These are phyloP conservation scores for Oryza glaberrima DNA, from an alignment of 176 grass and related monocot genomes.

Conservation along the genomic window DNA sequence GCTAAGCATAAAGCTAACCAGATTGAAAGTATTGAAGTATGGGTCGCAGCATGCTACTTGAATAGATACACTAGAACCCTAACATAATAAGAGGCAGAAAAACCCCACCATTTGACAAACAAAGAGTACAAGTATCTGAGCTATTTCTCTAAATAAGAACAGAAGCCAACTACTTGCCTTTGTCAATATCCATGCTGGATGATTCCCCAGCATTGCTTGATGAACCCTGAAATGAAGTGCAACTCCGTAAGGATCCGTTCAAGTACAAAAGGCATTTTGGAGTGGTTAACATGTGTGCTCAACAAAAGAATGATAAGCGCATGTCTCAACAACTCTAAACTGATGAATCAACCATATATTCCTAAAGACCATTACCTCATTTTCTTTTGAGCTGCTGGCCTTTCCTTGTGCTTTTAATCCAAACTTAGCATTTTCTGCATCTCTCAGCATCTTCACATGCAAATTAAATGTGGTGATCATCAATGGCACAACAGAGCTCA, in stretches of 20 bases:
- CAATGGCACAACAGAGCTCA: constrained; percentile 1
- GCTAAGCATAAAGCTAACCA: constrained; percentile 18
- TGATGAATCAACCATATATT: constrained; percentile 9
- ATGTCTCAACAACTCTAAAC: constrained; percentile 28
- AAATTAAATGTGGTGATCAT: constrained; percentile 43
- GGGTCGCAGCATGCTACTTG: background rate
- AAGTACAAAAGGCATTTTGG: constrained; percentile 12
- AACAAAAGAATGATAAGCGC: constrained; percentile 1
- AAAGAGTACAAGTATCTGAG: background rate
- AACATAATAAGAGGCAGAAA: background rate
- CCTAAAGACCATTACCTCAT: constrained; percentile 46
- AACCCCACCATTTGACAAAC: background rate
- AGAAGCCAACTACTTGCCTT: constrained; percentile 60
- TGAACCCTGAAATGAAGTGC: constrained; percentile 64
- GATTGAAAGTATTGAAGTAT: no score
- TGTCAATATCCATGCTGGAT: constrained; percentile 68
- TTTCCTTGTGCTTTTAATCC: constrained; percentile 74
- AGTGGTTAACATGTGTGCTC: constrained; percentile 14
- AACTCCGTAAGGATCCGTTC: constrained; percentile 1
- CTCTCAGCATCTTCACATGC: constrained; percentile 79
- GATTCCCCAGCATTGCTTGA: constrained; percentile 62
- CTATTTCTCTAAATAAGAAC: constrained; percentile 23
- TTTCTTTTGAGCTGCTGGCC: constrained; percentile 66
- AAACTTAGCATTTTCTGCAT: constrained; percentile 88
- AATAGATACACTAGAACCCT: background rate